A percentile compares a stretch with the other conserved stretches of the same genome.
phyloP scores from a whole-genome alignment of 2,329 filamentous ascomycete genomes.

The Arthrobotrys conoides region DNA sequence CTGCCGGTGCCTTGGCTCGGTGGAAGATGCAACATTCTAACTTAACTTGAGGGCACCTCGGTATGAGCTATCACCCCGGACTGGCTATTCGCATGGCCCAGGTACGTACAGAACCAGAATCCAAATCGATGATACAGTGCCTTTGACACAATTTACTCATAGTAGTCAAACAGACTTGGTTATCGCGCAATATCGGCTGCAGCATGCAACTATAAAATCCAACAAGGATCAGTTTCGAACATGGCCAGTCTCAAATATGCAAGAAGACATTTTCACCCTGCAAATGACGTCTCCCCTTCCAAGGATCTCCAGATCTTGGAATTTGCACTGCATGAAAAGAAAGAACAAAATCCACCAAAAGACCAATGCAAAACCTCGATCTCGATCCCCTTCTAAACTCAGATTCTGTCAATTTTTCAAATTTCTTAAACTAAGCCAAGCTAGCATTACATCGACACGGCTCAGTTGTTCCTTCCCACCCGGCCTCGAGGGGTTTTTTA shows the following conservation, averaged over 20 bases:
- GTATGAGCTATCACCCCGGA: background rate
- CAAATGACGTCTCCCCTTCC: slow-evolving; percentile 14
- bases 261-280: background rate
- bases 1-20: background rate
- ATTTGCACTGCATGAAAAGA: no score
- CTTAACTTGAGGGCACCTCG: background rate
- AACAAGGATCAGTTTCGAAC: background rate
- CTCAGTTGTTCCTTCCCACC: slow-evolving; percentile 10
- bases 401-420: no score
- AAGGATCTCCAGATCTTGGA: slow-evolving; percentile 31
- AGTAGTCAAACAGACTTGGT: background rate
- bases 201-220: slow-evolving; percentile 16
- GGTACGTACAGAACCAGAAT: no score
- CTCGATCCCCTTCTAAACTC: background rate
- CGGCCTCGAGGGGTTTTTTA: slow-evolving; percentile 7
- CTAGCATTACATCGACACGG: slow-evolving; percentile 24
- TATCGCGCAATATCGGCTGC: background rate
- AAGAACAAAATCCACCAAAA: background rate
- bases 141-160: background rate
- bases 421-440: background rate
- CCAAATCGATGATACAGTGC: no score
- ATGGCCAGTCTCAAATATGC: background rate
- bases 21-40: background rate
- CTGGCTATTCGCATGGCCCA: background rate
- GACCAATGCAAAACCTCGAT: background rate